Conservation (phyloP, 306 rosid species). For the Prunus dulcis region DNA sequence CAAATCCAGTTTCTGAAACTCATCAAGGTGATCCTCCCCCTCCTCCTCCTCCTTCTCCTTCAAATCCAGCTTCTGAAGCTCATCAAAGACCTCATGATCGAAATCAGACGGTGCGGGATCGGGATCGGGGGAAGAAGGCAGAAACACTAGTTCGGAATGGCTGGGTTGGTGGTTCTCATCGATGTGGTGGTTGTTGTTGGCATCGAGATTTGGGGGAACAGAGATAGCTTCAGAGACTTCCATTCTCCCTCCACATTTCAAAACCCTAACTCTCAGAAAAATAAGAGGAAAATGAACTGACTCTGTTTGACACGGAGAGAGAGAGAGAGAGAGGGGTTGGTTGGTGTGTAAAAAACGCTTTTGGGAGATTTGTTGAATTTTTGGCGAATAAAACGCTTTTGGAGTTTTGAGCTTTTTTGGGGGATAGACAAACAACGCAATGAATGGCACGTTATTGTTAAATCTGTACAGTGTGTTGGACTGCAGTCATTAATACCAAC, state of each 20-base stretch:
- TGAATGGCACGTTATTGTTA: background rate
- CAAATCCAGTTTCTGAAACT: conserved; percentile 35
- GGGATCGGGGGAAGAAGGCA: conserved; percentile 17
- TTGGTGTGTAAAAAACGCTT: background rate
- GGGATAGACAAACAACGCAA: background rate
- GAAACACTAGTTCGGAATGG: conserved; percentile 19
- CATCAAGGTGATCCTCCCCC: conserved; percentile 18
- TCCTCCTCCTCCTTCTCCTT: conserved; percentile 19
- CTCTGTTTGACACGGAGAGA: background rate
- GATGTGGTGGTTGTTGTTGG: background rate
- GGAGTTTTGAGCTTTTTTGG: background rate
- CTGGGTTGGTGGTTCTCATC: too few relatives aligned
- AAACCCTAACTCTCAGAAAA: conserved; percentile 64
- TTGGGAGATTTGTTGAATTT: background rate
- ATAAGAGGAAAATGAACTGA: background rate
- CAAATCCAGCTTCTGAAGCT: conserved; percentile 35
- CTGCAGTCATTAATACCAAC: background rate
- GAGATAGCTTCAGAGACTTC: conserved; percentile 51
- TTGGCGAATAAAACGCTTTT: background rate
- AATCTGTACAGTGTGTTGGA: background rate
- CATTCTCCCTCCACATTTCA: conserved; percentile 96
- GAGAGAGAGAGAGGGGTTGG: background rate
- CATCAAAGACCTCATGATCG: conserved; percentile 1
- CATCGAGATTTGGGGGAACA: conserved; percentile 24
- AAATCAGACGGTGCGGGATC: conserved; percentile 44